phyloP scores from a whole-genome alignment of 2,329 filamentous ascomycete genomes.

The Fusarium graminum region DNA sequence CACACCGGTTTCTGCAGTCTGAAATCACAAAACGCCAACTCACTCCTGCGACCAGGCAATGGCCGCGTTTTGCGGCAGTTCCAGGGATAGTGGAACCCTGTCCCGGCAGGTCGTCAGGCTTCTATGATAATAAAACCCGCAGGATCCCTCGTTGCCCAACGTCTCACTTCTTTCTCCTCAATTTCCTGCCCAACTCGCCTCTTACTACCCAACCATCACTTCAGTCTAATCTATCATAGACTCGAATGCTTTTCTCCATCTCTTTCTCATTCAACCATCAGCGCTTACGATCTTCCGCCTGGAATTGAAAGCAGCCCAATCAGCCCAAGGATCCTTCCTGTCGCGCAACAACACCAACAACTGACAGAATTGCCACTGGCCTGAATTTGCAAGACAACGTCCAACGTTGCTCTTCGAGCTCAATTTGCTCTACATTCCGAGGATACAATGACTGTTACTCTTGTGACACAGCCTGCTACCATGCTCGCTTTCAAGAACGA shows the following conservation, averaged over 20 bases:
- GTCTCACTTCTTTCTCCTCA: constrained; percentile 48
- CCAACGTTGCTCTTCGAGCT: constrained; percentile 50
- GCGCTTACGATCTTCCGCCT: constrained; percentile 40
- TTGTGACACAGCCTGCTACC: constrained; percentile 61
- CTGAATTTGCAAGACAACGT: constrained; percentile 49
- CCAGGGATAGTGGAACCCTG: constrained; percentile 48
- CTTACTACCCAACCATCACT: constrained; percentile 56
- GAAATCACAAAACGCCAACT: constrained; percentile 59
- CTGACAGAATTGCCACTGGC: constrained; percentile 48
- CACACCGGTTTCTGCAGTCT: constrained; percentile 46
- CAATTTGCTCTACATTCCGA: constrained; percentile 52
- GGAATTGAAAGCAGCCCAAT: constrained; percentile 45
- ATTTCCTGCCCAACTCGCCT: constrained; percentile 52
- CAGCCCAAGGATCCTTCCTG: constrained; percentile 48
- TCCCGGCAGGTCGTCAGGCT: constrained; percentile 47
- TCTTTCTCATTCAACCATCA: constrained; percentile 38
- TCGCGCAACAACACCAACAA: constrained; percentile 49
- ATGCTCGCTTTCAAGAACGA: constrained; percentile 69
- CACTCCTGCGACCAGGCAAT: constrained; percentile 64
- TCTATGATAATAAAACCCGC: constrained; percentile 63
- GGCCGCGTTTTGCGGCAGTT: constrained; percentile 51
- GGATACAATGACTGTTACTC: constrained; percentile 64
- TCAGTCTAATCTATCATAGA: constrained; percentile 46
- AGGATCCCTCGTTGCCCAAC: constrained; percentile 61
- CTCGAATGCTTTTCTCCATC: constrained; percentile 40